Evolutionary conservation across 345 rosid species (phyloP).

Genomic region (Eucalyptus marginata): DNA sequence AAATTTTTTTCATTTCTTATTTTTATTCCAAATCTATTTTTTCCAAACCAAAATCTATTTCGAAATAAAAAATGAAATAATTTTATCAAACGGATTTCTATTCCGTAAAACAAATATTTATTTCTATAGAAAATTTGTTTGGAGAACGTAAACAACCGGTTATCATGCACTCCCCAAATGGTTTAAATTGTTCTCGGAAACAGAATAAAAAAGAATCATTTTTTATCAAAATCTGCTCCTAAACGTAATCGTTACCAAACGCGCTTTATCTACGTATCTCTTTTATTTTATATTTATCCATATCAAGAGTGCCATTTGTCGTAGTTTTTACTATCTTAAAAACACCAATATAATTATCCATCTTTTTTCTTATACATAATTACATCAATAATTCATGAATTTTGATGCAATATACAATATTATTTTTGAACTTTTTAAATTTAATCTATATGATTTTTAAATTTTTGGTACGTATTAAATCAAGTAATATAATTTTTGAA

Average conservation of each 20-base stretch:
- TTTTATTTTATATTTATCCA: not conserved
- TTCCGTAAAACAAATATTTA: no score
- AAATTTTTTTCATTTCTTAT: no score
- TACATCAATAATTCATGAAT: not conserved
- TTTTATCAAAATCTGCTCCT: fast-evolving
- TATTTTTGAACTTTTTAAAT: no score
- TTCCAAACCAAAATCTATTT: no score
- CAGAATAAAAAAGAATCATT: fast-evolving
- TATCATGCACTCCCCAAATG: no score
- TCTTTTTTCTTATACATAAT: not conserved
- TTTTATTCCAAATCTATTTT: no score
- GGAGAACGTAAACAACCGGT: no score
- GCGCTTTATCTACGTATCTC: not conserved
- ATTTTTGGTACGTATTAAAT: fast-evolving
- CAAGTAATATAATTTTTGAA: no score
- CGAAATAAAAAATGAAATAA: no score
- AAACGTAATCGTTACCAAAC: fast-evolving
- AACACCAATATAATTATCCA: not conserved
- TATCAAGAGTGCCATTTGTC: not conserved
- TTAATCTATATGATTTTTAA: no score
- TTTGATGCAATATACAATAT: fast-evolving
- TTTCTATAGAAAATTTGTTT: no score
- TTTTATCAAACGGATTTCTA: no score
- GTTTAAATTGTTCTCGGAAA: fast-evolving
- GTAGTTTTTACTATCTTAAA: not conserved